Evolutionary conservation across 306 rosid genomes (phyloP), one percentile per base, ranked within the genome.

Genomic region (Chamaecrista fasciculata): DNA sequence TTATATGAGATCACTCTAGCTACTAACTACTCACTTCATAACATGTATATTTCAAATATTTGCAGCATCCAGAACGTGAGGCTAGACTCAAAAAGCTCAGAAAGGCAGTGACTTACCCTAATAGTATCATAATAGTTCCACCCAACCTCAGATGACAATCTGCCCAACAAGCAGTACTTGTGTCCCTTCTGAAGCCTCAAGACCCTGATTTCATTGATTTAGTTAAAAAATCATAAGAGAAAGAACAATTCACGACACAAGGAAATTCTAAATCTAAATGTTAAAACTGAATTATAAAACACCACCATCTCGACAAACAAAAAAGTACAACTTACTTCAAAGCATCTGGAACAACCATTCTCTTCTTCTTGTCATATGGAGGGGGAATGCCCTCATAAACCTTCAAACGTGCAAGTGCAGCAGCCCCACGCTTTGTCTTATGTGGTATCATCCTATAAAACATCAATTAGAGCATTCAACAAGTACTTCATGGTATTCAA

Each of bases 281-380:
- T 1, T 20, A 6, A 2, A 10, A n/a, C 8, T 11, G 64, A 28
- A 49, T 14, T 16, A 47, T 8, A 40, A 64, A 34, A 9, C 31
- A 18, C 16, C 4, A 12, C 2, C 2, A 16, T 11, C 2, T 0
- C 8, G 0, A 8, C 18, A 40, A 8, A 33, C 14, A 6, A 46
- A 28, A 6, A 8, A 0, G 6, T 15, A 39, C 3, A 15, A 44
- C 65, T 46, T 59, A 72, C 90, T 87, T 87, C 26, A 87, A 79
- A 59, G 90, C 90, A 75, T 87, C 90, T n/a, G 94, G 93, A 7
- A 85, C 74, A 66, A 87, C 90, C 94, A 85, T 85, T 67, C 83
- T 79, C 86, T 85, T 87, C 6, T 21, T 37, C 79, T 81, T 83
- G 51, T 85, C 94, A 52, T 80, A 87, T 0, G 90, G 90, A 2